Percentiles rank a stretch among this genome's conserved stretches.
Conservation (phyloP, 306 rosid genomes). For the Carpinus viminea region DNA sequence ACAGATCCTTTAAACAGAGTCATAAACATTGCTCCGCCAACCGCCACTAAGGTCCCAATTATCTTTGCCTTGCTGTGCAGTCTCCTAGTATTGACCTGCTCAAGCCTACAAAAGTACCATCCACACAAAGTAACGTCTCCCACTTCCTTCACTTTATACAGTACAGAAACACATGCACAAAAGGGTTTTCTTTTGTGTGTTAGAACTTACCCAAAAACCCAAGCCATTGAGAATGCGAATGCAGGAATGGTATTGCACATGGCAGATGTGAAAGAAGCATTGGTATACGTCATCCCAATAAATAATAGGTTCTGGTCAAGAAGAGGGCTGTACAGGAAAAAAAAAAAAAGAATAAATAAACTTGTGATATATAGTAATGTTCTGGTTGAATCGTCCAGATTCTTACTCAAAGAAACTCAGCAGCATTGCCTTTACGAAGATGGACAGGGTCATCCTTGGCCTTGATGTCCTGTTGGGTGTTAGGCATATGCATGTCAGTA, state of each 20-base stretch:
- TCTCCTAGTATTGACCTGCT: constrained; percentile 43
- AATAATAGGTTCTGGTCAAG: constrained; percentile 57
- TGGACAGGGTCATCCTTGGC: constrained; percentile 47
- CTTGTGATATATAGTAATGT: background rate
- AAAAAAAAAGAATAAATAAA: background rate
- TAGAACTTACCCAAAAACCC: constrained; percentile 31
- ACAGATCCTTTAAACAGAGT: constrained; percentile 39
- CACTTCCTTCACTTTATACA: no score
- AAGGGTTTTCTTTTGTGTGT: background rate
- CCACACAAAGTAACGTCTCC: background rate
- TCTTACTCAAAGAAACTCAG: constrained; percentile 46
- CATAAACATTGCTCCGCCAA: constrained; percentile 55
- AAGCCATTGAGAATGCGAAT: constrained; percentile 55
- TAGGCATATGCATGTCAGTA: background rate
- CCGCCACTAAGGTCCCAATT: constrained; percentile 41
- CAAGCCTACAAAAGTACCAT: constrained; percentile 39
- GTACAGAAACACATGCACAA: background rate
- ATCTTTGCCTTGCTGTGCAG: constrained; percentile 44
- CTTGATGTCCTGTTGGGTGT: constrained; percentile 41
- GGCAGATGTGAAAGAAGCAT: constrained; percentile 55
- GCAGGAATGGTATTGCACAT: constrained; percentile 61
- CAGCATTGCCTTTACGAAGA: constrained; percentile 35
- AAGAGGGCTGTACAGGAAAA: constrained; percentile 41
- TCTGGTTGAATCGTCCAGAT: background rate
- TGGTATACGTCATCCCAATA: constrained; percentile 49